Conservation (phyloP, 2,329 filamentous ascomycete genomes). For the Colletotrichum navitas region DNA sequence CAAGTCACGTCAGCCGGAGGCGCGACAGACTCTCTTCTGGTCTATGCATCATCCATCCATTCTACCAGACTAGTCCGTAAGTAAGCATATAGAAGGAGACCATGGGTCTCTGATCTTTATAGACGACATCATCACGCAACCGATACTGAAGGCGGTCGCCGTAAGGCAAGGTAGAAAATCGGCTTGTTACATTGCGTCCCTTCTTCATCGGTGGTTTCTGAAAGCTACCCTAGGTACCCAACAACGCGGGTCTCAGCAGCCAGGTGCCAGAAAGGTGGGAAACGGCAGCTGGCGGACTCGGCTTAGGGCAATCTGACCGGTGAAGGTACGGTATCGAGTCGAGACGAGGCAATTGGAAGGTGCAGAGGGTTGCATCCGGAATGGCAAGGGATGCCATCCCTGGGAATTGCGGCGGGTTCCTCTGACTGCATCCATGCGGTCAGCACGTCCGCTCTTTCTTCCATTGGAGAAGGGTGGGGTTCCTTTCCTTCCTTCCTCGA, state of each 20-base stretch:
- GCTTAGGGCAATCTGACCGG: background rate
- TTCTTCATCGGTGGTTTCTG: background rate
- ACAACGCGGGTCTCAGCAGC: no score
- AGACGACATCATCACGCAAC: no score
- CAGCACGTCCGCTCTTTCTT: background rate
- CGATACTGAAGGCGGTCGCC: no score
- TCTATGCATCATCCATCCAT: conserved; percentile 8
- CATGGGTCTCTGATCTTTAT: no score
- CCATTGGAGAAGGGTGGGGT: background rate
- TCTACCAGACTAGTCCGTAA: no score
- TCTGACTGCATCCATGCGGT: background rate
- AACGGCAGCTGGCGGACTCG: background rate
- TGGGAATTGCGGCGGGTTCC: conserved; percentile 24
- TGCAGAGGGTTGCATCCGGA: background rate
- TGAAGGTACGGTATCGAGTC: no score
- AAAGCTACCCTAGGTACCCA: background rate
- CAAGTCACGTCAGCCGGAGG: background rate
- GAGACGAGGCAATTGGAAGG: background rate
- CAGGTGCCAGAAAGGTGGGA: no score
- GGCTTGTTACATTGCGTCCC: background rate
- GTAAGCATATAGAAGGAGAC: no score
- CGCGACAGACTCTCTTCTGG: background rate
- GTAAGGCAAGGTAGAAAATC: no score
- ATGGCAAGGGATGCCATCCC: background rate
- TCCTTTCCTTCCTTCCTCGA: background rate